These are phyloP conservation scores for Colletotrichum sp. DNA, from an alignment of 2,329 filamentous ascomycete genomes.

Conservation along the genomic window DNA sequence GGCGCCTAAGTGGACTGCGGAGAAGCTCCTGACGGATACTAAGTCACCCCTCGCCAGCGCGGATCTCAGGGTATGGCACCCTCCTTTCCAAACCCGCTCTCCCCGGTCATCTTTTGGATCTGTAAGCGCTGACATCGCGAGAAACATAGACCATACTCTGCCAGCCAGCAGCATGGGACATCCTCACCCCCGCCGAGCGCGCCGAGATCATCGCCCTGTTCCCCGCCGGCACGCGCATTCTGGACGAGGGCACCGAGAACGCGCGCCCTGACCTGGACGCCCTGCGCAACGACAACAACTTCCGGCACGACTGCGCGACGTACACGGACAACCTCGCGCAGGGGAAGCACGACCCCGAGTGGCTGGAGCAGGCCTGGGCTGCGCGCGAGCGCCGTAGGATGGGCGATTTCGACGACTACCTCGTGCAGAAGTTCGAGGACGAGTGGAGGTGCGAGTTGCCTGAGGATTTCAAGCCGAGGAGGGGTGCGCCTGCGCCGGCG, in stretches of 20 bases:
- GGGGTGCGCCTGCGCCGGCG: background rate
- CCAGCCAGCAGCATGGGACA: constrained; percentile 43
- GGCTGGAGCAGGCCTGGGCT: constrained; percentile 56
- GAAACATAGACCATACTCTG: constrained; percentile 37
- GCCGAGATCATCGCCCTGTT: constrained; percentile 42
- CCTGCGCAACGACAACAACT: constrained; percentile 53
- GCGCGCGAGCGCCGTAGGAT: constrained; percentile 53
- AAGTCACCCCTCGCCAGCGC: constrained; percentile 43
- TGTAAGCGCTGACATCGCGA: background rate
- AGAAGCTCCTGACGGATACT: constrained; percentile 38
- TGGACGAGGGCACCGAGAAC: constrained; percentile 35
- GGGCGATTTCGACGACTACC: constrained; percentile 56
- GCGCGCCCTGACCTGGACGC: constrained; percentile 45
- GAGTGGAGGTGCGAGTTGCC: constrained; percentile 53
- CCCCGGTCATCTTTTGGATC: no score
- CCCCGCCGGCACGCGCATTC: constrained; percentile 40
- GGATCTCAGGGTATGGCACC: constrained; percentile 37
- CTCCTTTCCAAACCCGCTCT: background rate
- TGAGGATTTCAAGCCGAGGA: background rate
- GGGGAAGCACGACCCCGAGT: constrained; percentile 57
- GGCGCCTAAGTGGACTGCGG: constrained; percentile 37
- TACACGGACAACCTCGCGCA: constrained; percentile 51
- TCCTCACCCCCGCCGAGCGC: constrained; percentile 36
- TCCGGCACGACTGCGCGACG: constrained; percentile 52
- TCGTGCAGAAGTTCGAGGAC: constrained; percentile 48